A percentile compares a stretch with the other conserved stretches of the same genome.
These are phyloP conservation scores for sunflower (Helianthus annuus) DNA, from an alignment of 129 eudicot genomes.

Conservation along the genomic window DNA sequence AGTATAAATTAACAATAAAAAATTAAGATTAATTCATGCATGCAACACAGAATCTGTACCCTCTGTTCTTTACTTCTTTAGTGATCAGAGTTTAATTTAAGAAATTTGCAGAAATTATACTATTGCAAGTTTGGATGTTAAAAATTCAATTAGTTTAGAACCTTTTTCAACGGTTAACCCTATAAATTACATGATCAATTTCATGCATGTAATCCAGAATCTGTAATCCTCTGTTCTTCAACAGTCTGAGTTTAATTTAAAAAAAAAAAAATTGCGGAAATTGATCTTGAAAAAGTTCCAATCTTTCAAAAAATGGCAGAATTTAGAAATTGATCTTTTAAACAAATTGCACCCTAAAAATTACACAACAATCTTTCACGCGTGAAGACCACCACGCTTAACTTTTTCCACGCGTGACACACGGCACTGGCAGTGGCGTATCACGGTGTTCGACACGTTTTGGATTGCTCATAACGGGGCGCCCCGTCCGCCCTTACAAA, in stretches of 20 bases:
- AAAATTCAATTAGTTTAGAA: background rate
- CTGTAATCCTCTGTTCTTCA: constrained; percentile 8
- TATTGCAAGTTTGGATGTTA: background rate
- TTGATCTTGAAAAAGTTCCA: constrained; percentile 3
- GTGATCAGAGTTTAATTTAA: background rate
- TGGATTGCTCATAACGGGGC: too few relatives aligned
- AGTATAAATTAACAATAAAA: background rate
- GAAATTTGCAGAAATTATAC: background rate
- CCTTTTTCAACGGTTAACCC: background rate
- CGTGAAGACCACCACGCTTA: too few relatives aligned
- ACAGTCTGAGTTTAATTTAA: constrained; percentile 10
- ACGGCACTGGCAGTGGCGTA: too few relatives aligned
- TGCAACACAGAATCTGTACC: constrained; percentile 16
- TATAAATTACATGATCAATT: background rate
- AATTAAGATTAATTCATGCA: constrained; percentile 9
- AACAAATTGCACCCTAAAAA: too few relatives aligned
- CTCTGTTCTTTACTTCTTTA: constrained; percentile 14
- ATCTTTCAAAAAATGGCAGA: too few relatives aligned
- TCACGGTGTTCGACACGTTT: too few relatives aligned
- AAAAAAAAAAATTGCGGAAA: constrained; percentile 9
- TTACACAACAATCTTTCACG: too few relatives aligned
- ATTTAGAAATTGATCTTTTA: too few relatives aligned
- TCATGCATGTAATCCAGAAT: constrained; percentile 30
- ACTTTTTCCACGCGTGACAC: too few relatives aligned
- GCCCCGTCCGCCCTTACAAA: too few relatives aligned